These are phyloP conservation scores for sweet orange (Citrus sinensis) DNA, from an alignment of 345 rosid genomes.

Conservation along the genomic window DVS_A1.0 CM039164.1:22115001-22115500, in stretches of 20 bases:
- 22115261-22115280: background rate
- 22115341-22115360: no score
- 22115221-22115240: background rate
- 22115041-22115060: background rate
- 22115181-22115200: background rate
- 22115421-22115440: conserved; percentile 66
- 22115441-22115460: conserved; percentile 39
- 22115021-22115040: background rate
- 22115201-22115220: background rate
- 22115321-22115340: background rate
- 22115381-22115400: background rate
- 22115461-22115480: conserved; percentile 52
- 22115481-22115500: conserved; percentile 67
- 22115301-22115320: background rate
- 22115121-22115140: background rate
- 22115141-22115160: background rate
- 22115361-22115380: no score
- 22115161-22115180: background rate
- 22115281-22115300: background rate
- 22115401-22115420: conserved; percentile 7
- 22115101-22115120: background rate
- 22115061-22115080: background rate
- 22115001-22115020: background rate
- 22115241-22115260: background rate
- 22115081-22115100: background rate